A percentile compares a stretch with the other conserved stretches of the same genome.
Evolutionary conservation across 2,329 filamentous ascomycete species (phyloP).

Genomic region (Ceratocystis smalleyi): DNA sequence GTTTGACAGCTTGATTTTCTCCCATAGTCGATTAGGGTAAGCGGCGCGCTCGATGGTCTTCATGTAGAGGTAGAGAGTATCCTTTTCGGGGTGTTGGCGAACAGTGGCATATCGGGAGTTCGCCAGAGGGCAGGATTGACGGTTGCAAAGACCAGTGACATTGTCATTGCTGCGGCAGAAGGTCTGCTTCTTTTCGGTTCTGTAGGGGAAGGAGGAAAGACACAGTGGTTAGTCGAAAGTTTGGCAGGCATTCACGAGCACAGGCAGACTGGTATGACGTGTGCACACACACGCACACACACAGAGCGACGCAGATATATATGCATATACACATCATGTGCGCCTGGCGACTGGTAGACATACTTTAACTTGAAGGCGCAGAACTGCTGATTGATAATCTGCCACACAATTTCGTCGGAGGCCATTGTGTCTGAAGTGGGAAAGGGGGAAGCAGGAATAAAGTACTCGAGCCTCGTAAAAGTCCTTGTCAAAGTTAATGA

Average conservation of each 20-base stretch:
- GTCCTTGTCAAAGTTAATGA: no score
- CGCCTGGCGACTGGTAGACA: slow-evolving; percentile 20
- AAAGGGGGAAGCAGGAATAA: not conserved
- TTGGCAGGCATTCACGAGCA: not conserved
- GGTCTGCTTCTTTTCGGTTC: slow-evolving; percentile 70
- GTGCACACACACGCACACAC: not conserved
- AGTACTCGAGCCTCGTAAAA: not conserved
- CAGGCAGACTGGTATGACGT: not conserved
- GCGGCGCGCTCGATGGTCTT: slow-evolving; percentile 84
- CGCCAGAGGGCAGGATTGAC: slow-evolving; percentile 78
- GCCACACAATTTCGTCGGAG: slow-evolving; percentile 95
- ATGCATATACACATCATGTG: not conserved
- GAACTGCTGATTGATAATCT: slow-evolving; percentile 88
- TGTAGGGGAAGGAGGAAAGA: slow-evolving; percentile 23
- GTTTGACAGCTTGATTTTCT: slow-evolving; percentile 72
- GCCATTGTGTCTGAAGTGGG: slow-evolving; percentile 41
- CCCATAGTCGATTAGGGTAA: slow-evolving; percentile 84
- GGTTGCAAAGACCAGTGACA: slow-evolving; percentile 65
- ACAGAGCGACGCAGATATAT: not conserved
- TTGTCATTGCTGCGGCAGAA: slow-evolving; percentile 96
- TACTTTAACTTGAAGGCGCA: slow-evolving; percentile 91
- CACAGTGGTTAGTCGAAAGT: not conserved
- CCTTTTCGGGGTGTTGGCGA: slow-evolving; percentile 64
- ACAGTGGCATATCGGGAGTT: slow-evolving; percentile 90
- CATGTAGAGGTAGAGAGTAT: slow-evolving; percentile 86